Base-by-base conservation (phyloP, 106 monocot species). In the Acanthochlamys bracteata region DNA sequence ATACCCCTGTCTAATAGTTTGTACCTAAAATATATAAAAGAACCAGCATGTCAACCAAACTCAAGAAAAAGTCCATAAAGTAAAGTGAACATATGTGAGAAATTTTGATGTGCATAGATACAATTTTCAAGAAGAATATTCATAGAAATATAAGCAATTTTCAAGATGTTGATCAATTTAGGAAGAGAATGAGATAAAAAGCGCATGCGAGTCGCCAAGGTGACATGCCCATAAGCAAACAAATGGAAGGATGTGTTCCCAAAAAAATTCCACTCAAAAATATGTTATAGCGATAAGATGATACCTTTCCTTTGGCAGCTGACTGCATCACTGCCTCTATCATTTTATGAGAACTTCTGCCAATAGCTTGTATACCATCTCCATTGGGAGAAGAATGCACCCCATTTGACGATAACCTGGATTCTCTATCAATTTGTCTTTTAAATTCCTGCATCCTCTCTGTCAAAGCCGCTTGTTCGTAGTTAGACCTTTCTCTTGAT, bases 1-100 rank as follows among this genome's bases (percentile, higher is more conserved):
- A 61, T 99, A 99, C 41, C 98, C 98, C 77, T 99, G 98, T n/a
- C 98, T 78, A 79, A 99, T 99, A 9, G 98, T 92, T 82, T 99
- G 85, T 54, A 99, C 92, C 98, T 92, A 71, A 46, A 84, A 69
- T 23, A 78, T 66, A 20, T 70, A 19, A 69, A 24, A 69, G 19
- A 63, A 47, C 41, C 58, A 42, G 9, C 17, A 49, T 49, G 17
- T 12, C 49, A 49, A 49, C 49, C 9, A 49, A 49, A 49, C 49
- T 33, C 33, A 33, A 33, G 33, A 33, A 33, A n/a, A 33, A 33
- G 4, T 33, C 33, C 1, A 33, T 33, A 33, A 3, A n/a, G n/a
- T n/a, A n/a, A 33, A 33, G 33, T 33, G 33, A 33, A 33, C 33
- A 3, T 33, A 33, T 3, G 6, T 33, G 4, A 6, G 6, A 1